Conservation (phyloP, 2,329 filamentous ascomycete genomes). For the Pestalotiopsis sp. region DNA sequence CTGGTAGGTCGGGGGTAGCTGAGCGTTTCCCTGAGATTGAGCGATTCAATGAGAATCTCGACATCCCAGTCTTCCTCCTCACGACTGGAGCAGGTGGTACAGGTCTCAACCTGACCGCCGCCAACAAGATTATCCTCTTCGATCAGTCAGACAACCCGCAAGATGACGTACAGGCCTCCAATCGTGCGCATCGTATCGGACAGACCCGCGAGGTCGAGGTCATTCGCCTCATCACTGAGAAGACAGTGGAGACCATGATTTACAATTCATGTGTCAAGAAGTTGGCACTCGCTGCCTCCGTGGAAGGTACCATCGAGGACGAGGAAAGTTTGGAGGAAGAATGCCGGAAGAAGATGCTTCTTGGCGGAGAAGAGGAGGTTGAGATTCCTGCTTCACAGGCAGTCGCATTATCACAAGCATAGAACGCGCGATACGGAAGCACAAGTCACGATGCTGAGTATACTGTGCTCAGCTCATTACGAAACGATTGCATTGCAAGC, state of each 20-base stretch:
- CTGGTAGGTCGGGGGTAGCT: conserved; percentile 80
- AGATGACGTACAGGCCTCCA: conserved; percentile 97
- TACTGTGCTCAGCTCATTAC: background rate
- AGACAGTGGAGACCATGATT: conserved; percentile 92
- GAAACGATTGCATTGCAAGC: background rate
- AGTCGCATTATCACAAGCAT: conserved; percentile 1
- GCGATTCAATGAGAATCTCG: conserved; percentile 74
- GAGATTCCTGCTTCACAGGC: conserved; percentile 12
- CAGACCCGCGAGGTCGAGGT: conserved; percentile 92
- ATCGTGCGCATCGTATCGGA: conserved; percentile 91
- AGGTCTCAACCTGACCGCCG: conserved; percentile 92
- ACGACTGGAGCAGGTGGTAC: conserved; percentile 95
- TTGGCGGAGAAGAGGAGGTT: conserved; percentile 23
- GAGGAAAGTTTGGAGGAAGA: conserved; percentile 38
- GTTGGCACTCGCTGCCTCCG: conserved; percentile 72
- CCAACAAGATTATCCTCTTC: conserved; percentile 98
- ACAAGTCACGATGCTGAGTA: background rate
- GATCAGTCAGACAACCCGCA: conserved; percentile 98
- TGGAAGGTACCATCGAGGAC: conserved; percentile 59
- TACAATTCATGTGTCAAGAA: conserved; percentile 91
- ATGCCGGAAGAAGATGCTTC: conserved; percentile 33
- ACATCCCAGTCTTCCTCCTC: conserved; percentile 88
- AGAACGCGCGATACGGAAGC: background rate
- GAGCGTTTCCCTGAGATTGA: conserved; percentile 88
- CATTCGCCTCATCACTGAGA: conserved; percentile 76